Percentiles rank a stretch among this genome's conserved stretches.
Evolutionary conservation across 805 yeast species (phyloP).

Genomic region (Yueomyces sinensis): DNA sequence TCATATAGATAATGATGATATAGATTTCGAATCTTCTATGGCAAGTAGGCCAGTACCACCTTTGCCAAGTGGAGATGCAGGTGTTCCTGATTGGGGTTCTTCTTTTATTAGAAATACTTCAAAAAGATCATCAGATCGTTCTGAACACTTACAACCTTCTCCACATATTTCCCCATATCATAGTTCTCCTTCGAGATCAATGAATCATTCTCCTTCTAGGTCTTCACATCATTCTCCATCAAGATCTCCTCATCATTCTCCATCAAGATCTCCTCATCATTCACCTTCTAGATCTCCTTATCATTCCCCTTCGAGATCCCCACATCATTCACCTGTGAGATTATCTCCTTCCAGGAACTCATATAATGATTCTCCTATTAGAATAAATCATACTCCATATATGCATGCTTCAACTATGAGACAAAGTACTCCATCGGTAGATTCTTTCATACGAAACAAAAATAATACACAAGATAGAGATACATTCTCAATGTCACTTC

Average conservation of each 20-base stretch:
- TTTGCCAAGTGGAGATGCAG: constrained; percentile 14
- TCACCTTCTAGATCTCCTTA: too few species aligned
- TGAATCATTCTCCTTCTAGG: neutral
- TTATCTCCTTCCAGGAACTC: neutral
- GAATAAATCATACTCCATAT: constrained; percentile 6
- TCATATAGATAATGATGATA: neutral
- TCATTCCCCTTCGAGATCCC: neutral
- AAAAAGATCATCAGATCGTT: too few species aligned
- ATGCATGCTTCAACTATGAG: constrained; percentile 19
- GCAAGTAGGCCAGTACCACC: constrained; percentile 22
- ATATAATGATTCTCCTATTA: neutral
- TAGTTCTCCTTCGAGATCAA: neutral
- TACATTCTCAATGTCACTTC: neutral
- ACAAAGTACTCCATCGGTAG: constrained; percentile 14
- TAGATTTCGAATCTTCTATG: constrained; percentile 14
- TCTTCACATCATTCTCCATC: neutral
- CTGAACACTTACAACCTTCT: too few species aligned
- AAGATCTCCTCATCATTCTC: neutral
- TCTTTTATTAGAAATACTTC: too few species aligned
- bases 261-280: neutral
- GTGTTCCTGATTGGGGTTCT: constrained; percentile 1
- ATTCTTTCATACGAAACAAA: neutral
- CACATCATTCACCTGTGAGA: neutral
- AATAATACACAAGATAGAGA: neutral
- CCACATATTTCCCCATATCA: constrained; percentile 1